phyloP scores from a whole-genome alignment of 1,284 basidiomycete genomes.

The Vanrija sp. region DNA sequence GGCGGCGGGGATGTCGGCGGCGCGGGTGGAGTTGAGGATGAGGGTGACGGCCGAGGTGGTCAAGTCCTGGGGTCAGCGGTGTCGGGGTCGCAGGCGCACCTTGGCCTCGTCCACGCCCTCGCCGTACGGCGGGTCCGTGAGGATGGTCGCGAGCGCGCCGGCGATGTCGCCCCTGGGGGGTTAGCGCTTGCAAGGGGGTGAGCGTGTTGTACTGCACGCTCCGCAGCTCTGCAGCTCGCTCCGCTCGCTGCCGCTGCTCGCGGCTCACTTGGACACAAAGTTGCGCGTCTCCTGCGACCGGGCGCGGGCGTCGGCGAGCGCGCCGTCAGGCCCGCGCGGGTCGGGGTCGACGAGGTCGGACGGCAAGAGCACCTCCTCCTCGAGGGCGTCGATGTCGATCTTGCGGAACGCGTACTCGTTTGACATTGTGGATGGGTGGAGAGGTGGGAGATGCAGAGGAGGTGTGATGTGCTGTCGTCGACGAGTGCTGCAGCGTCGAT shows the following conservation, averaged over 20 bases:
- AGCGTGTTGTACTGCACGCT: no score
- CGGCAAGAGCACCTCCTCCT: constrained; percentile 83
- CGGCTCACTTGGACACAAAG: constrained; percentile 65
- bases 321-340: constrained; percentile 69
- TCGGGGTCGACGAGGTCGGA: constrained; percentile 84
- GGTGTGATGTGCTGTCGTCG: constrained; percentile 6
- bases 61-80: constrained; percentile 55
- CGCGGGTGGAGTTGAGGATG: constrained; percentile 91
- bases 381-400: constrained; percentile 84
- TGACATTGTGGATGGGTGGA: constrained; percentile 54
- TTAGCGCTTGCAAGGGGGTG: background rate
- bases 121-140: constrained; percentile 79
- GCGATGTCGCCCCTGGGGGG: constrained; percentile 63
- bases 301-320: constrained; percentile 69
- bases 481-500: background rate
- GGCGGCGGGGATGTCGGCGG: constrained; percentile 76
- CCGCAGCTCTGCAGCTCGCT: background rate
- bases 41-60: constrained; percentile 82
- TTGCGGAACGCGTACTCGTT: constrained; percentile 70
- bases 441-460: constrained; percentile 1
- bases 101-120: constrained; percentile 81
- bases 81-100: constrained; percentile 52
- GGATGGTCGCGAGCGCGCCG: constrained; percentile 64
- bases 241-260: background rate
- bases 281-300: constrained; percentile 70